A percentile compares a stretch with the other conserved stretches of the same genome.
Evolutionary conservation across 345 rosid genomes (phyloP).

Genomic region (Corchorus capsularis): DNA sequence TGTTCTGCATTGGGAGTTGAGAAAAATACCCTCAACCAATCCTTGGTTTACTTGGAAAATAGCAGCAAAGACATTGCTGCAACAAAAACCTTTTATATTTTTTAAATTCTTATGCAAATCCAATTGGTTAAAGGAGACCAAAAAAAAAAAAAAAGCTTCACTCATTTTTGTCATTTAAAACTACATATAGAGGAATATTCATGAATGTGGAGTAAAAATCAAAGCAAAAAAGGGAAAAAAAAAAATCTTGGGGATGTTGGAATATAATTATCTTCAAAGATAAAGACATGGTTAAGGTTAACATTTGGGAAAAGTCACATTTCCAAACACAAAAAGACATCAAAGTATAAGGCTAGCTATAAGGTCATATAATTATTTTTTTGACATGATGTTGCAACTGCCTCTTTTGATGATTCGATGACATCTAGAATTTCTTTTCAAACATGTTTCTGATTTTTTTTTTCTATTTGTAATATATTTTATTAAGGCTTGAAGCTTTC

Average conservation of each 20-base stretch:
- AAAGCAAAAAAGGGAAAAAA: neutral
- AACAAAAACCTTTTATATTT: constrained; percentile 14
- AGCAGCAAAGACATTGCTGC: constrained; percentile 17
- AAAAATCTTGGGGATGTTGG: neutral
- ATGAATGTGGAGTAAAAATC: neutral
- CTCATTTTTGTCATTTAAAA: neutral
- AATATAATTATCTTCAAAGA: neutral
- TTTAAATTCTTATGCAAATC: constrained; percentile 11
- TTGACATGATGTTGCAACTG: neutral
- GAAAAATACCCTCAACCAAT: constrained; percentile 27
- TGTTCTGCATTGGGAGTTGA: constrained; percentile 28
- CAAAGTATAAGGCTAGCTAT: neutral
- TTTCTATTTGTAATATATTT: neutral
- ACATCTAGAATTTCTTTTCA: neutral
- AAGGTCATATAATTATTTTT: neutral
- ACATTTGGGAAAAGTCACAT: neutral
- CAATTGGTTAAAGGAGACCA: constrained; percentile 9
- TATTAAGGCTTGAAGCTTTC: neutral
- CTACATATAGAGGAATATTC: neutral
- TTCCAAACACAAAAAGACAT: neutral
- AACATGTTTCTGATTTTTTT: neutral
- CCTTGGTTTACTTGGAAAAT: constrained; percentile 23
- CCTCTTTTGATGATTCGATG: neutral
- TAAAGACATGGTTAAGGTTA: neutral
- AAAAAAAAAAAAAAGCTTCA: constrained; percentile 21